Base-by-base conservation (phyloP, 768 basidiomycete species). In the Lyophyllum semitale region DNA sequence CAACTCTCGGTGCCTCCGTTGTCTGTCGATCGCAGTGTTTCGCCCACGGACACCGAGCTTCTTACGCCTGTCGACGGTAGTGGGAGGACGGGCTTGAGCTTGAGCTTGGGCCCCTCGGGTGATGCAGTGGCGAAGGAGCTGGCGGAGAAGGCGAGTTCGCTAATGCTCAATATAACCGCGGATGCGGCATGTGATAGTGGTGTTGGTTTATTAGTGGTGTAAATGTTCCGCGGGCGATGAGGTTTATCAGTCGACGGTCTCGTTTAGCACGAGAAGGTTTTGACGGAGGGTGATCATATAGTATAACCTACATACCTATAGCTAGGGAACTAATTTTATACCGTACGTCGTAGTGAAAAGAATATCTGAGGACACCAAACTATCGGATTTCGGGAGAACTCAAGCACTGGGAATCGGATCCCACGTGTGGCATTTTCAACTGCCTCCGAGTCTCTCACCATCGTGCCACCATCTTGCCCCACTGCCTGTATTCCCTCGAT, bases 61-160 rank as follows among this genome's bases (percentile, higher is more conserved):
- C 64, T 65, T 9, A 73, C 71, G 2, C 73, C 72, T 27, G 55
- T 65, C 2, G 72, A 73, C 38, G 64, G 69, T 41, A 33, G 25
- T 13, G 32, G 26, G n/a, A 38, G 37, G 37, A 23, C 47, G 22
- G 25, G 23, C 26, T 12, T 37, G n/a, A 48, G 53, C 3, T 25
- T 43, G 13, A 47, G 40, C 11, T 38, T 54, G 47, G 58, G 43
- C 33, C n/a, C n/a, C n/a, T 18, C 55, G 40, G 43, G 40, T 1
- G 58, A 58, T 15, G 40, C 20, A 5, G 15, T 54, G 11, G 54
- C 37, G n/a, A 59, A 48, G 54, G 59, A 63, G 7, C 20, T 64
- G 20, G 48, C 22, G 47, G 59, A 59, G 18, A 50, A 44, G 37
- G 51, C 59, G n/a, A 41, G 53, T 48, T 44, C 55, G 53, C 30